These are phyloP conservation scores for Clarireedia sp. DNA, from an alignment of 2,329 filamentous ascomycete species.

Conservation along the genomic window DNA sequence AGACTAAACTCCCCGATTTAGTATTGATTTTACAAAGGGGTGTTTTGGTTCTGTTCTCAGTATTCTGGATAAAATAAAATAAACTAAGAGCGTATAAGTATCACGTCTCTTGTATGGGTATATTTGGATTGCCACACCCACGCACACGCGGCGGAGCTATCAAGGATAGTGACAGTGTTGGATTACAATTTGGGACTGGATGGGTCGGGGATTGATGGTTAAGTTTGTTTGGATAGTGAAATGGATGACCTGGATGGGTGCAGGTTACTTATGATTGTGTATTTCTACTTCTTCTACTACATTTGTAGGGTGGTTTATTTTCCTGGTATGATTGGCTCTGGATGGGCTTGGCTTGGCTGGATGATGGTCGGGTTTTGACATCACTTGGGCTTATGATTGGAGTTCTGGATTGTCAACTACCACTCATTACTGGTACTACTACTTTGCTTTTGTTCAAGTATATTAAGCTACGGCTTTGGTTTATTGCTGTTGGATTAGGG, in stretches of 20 bases:
- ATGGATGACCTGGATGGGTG: not conserved
- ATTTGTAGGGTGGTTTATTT: conserved; percentile 1
- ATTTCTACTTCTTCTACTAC: conserved; percentile 7
- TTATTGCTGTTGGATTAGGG: too few relatives aligned
- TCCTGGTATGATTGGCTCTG: conserved; percentile 4
- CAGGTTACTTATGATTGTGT: conserved; percentile 1
- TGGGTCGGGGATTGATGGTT: not conserved
- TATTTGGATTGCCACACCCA: too few relatives aligned
- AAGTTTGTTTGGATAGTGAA: conserved; percentile 1
- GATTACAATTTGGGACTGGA: not conserved
- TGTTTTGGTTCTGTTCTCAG: not conserved
- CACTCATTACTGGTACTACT: not conserved
- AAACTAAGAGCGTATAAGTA: conserved; percentile 7
- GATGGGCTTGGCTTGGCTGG: conserved; percentile 3
- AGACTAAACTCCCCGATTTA: not conserved
- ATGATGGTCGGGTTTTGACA: not conserved
- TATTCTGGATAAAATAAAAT: not conserved
- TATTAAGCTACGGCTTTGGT: too few relatives aligned
- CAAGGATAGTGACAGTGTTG: conserved; percentile 4
- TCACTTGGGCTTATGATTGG: not conserved
- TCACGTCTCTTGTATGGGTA: not conserved
- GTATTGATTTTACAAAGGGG: too few relatives aligned
- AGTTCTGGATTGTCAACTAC: not conserved
- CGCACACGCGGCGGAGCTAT: not conserved
- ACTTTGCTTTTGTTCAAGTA: not conserved